phyloP scores from a whole-genome alignment of 2,329 filamentous ascomycete species.

The Neonectria coccinea region DNA sequence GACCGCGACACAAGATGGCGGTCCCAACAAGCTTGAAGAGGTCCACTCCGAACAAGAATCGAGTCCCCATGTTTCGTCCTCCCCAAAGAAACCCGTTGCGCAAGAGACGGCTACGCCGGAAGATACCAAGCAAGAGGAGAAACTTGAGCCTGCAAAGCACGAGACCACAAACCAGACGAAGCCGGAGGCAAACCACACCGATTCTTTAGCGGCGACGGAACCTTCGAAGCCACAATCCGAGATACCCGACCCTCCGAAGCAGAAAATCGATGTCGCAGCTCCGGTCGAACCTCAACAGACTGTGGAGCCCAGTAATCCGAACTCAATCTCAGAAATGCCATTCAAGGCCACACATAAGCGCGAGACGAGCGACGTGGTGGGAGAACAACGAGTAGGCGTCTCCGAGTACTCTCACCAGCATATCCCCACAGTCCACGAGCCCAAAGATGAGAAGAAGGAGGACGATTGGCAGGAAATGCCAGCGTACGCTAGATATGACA shows the following conservation, averaged over 20 bases:
- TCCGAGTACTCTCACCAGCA: slow-evolving; percentile 96
- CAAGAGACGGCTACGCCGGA: slow-evolving; percentile 14
- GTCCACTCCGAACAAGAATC: not conserved
- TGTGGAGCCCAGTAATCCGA: slow-evolving; percentile 31
- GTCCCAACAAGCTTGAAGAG: slow-evolving; percentile 46
- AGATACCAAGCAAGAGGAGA: slow-evolving; percentile 22
- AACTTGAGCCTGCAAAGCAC: slow-evolving; percentile 17
- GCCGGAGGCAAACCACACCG: slow-evolving; percentile 15
- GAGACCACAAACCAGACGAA: slow-evolving; percentile 13
- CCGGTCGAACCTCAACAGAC: slow-evolving; percentile 24
- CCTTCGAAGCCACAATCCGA: slow-evolving; percentile 2
- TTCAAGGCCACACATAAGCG: slow-evolving; percentile 48
- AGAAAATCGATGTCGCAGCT: slow-evolving; percentile 25
- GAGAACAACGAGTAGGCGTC: slow-evolving; percentile 46
- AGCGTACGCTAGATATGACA: slow-evolving; percentile 89
- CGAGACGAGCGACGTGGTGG: slow-evolving; percentile 54
- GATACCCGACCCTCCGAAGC: slow-evolving; percentile 7
- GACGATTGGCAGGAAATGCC: slow-evolving; percentile 97
- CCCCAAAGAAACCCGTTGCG: slow-evolving; percentile 12
- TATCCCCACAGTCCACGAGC: slow-evolving; percentile 68
- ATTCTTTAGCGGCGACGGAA: slow-evolving; percentile 15
- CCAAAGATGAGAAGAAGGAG: slow-evolving; percentile 64
- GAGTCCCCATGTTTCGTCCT: not conserved
- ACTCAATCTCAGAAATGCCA: slow-evolving; percentile 25
- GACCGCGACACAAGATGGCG: slow-evolving; percentile 47